Evolutionary conservation across 192 early-diverging fungal species (phyloP).

Genomic region (Rhizophagus clarus): DNA sequence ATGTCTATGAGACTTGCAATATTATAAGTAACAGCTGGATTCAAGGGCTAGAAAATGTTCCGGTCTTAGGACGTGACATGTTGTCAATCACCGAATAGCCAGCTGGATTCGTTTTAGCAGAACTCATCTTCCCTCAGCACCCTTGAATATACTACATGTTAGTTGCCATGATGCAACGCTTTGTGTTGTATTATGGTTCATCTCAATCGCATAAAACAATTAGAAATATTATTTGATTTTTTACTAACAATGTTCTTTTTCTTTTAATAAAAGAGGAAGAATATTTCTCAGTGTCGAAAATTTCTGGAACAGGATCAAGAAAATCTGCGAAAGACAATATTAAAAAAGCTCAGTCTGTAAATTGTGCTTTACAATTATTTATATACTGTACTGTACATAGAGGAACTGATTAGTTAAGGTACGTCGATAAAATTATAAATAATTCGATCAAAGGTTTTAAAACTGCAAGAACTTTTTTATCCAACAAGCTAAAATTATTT

Average conservation of each 20-base stretch:
- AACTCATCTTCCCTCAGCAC: conserved; percentile 30
- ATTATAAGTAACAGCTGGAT: no score
- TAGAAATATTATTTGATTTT: neutral
- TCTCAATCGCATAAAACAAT: conserved; percentile 20
- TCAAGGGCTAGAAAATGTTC: conserved; percentile 29
- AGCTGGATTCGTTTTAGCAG: conserved; percentile 32
- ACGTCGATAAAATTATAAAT: no score
- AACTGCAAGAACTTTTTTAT: no score
- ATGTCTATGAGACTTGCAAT: no score
- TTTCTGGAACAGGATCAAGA: conserved; percentile 28
- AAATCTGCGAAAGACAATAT: neutral
- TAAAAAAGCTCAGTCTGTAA: no score
- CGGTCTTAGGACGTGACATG: conserved; percentile 28
- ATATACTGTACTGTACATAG: no score
- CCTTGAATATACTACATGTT: conserved; percentile 32
- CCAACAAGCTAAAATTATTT: no score
- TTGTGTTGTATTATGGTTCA: conserved; percentile 31
- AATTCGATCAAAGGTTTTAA: no score
- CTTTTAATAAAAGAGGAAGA: conserved; percentile 30
- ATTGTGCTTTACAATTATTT: no score
- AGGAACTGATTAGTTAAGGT: no score
- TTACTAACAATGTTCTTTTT: conserved; percentile 23
- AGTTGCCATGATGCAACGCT: conserved; percentile 35
- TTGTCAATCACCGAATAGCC: conserved; percentile 31
- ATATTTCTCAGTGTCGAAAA: conserved; percentile 14